Conservation (phyloP, 495 filamentous ascomycete species). For the Alectoria sarmentosa region DNA sequence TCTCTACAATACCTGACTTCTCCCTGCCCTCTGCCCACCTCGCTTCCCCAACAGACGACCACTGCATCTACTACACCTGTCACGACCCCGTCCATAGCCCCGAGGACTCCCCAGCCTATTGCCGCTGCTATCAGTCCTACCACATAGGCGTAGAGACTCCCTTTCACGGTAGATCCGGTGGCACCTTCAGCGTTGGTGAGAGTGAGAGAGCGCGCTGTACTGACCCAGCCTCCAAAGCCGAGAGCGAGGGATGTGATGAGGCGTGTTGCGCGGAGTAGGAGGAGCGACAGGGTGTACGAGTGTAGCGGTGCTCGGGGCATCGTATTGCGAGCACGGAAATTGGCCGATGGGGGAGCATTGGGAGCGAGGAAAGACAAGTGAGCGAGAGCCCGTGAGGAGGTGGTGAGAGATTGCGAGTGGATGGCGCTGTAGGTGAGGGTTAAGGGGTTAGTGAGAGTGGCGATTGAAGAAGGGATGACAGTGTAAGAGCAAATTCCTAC, state of each 20-base stretch:
- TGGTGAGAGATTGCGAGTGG: conserved; percentile 72
- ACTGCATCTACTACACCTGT: conserved; percentile 88
- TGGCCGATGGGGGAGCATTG: conserved; percentile 51
- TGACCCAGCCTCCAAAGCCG: conserved; percentile 97
- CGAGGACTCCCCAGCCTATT: conserved; percentile 91
- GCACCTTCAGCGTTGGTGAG: conserved; percentile 43
- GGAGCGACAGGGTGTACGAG: conserved; percentile 82
- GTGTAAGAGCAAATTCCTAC: conserved; percentile 60
- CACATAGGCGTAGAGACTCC: conserved; percentile 93
- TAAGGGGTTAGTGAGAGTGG: conserved; percentile 79
- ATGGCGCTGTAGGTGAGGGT: conserved; percentile 91
- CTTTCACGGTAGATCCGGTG: conserved; percentile 48
- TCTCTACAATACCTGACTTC: conserved; percentile 81
- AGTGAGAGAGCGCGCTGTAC: conserved; percentile 66
- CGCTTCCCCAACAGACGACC: conserved; percentile 85
- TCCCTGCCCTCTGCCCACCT: conserved; percentile 36
- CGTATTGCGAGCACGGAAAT: conserved; percentile 26
- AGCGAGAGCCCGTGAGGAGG: conserved; percentile 67
- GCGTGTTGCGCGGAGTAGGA: conserved; percentile 83
- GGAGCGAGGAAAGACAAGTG: conserved; percentile 68
- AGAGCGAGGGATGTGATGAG: conserved; percentile 83
- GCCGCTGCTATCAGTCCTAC: conserved; percentile 85
- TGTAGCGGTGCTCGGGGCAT: conserved; percentile 36
- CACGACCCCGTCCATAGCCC: conserved; percentile 91
- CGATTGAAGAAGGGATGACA: conserved; percentile 74